Conservation (phyloP, 768 basidiomycete genomes). For the Russula vinacea region DNA sequence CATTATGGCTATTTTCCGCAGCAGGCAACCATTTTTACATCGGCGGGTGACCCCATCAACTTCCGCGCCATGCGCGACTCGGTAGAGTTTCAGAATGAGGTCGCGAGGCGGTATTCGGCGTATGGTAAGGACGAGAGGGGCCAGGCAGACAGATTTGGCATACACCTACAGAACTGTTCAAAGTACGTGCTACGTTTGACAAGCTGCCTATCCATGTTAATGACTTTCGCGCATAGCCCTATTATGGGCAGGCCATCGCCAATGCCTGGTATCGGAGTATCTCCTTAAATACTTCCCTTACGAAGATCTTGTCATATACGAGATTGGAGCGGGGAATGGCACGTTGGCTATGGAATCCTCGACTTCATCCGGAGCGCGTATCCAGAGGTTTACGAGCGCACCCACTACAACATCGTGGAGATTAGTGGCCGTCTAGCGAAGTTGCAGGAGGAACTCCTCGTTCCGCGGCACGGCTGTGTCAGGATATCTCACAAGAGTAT, state of each 20-base stretch:
- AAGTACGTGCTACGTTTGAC: slow-evolving; percentile 51
- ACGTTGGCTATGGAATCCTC: slow-evolving; percentile 89
- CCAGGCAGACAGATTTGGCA: slow-evolving; percentile 95
- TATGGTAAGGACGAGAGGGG: slow-evolving; percentile 64
- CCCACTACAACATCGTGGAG: slow-evolving; percentile 91
- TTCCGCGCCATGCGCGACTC: slow-evolving; percentile 65
- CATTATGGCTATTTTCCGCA: slow-evolving; percentile 96
- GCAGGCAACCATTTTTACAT: slow-evolving; percentile 85
- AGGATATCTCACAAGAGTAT: slow-evolving; percentile 72
- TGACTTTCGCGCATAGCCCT: slow-evolving; percentile 56
- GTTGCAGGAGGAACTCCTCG: slow-evolving; percentile 66
- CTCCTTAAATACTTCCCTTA: slow-evolving; percentile 94
- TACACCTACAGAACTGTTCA: slow-evolving; percentile 96
- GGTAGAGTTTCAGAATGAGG: slow-evolving; percentile 73
- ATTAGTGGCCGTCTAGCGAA: slow-evolving; percentile 78
- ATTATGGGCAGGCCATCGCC: slow-evolving; percentile 91
- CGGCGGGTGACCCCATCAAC: slow-evolving; percentile 57
- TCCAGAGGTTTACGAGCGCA: slow-evolving; percentile 91
- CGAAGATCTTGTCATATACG: slow-evolving; percentile 93
- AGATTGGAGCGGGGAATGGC: slow-evolving; percentile 97
- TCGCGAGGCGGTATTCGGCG: slow-evolving; percentile 71
- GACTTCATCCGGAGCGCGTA: slow-evolving; percentile 71
- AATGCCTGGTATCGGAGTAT: slow-evolving; percentile 87
- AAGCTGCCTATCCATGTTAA: slow-evolving; percentile 13
- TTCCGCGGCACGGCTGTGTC: slow-evolving; percentile 60